A percentile compares a stretch with the other conserved stretches of the same genome.
Evolutionary conservation across 345 rosid genomes (phyloP).

Genomic region (Ceriops decandra): DNA sequence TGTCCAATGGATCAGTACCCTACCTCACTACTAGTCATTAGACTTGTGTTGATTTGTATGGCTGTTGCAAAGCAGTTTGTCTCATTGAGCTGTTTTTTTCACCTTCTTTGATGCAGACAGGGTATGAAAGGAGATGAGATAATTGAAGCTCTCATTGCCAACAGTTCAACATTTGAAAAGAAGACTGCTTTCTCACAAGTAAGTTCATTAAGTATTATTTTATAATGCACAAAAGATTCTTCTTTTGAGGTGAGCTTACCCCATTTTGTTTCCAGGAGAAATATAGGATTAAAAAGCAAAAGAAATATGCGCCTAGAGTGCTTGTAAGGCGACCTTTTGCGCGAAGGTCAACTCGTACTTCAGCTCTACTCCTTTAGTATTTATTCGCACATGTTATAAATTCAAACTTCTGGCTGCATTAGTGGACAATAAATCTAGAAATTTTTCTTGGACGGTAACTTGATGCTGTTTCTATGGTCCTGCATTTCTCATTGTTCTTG

Average conservation of each 20-base stretch:
- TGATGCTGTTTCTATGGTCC: too few species aligned
- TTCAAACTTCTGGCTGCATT: too few species aligned
- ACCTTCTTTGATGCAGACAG: slow-evolving; percentile 44
- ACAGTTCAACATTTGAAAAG: slow-evolving; percentile 85
- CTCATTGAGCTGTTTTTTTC: not conserved
- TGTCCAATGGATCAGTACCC: too few species aligned
- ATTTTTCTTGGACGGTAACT: too few species aligned
- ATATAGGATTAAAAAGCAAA: slow-evolving; percentile 81
- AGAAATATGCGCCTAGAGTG: slow-evolving; percentile 88
- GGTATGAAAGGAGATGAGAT: slow-evolving; percentile 88
- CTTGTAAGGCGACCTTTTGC: slow-evolving; percentile 78
- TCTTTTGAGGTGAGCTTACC: slow-evolving; percentile 8
- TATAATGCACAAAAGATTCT: not conserved
- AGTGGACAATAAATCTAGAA: too few species aligned
- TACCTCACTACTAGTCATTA: too few species aligned
- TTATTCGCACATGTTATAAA: too few species aligned
- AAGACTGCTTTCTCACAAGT: slow-evolving; percentile 82
- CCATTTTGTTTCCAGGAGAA: slow-evolving; percentile 58
- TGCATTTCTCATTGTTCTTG: too few species aligned
- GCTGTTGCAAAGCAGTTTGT: too few species aligned
- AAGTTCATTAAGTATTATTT: slow-evolving; percentile 3
- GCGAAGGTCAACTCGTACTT: slow-evolving; percentile 43
- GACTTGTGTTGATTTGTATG: too few species aligned
- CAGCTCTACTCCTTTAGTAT: too few species aligned
- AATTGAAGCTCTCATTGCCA: slow-evolving; percentile 86